Evolutionary conservation across 2,329 filamentous ascomycete genomes (phyloP), one percentile per base, ranked within the genome.

Genomic region (Paecilomyces sp.): DNA sequence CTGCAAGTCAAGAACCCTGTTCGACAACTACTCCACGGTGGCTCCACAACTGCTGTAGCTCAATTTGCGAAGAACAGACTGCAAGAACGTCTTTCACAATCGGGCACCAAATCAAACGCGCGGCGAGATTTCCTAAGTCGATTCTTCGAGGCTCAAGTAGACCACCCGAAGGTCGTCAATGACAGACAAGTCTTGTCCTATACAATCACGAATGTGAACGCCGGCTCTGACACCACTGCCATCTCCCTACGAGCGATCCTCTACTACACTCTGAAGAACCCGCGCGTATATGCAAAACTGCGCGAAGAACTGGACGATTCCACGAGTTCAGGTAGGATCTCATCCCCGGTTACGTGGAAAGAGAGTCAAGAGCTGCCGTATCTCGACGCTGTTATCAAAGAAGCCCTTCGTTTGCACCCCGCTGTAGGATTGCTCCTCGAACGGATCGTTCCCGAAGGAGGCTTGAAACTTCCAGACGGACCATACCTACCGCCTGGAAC

Each of bases 281-380:
- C 67, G 0, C 28, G 52, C 1, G 65, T 64, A 4, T 57, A 60
- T 22, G 65, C 84, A 81, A 59, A 82, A 68, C 8, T 73, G n/a
- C 7, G 69, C 63, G 7, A 86, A 73, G 41, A 83, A 63, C 18
- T 74, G 58, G 41, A 78, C 71, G 63, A 83, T 82, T 63, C 77
- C 6, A 60, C 62, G 3, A 15, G 58, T 24, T 61, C 58, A 57
- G 54, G 58, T 4, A 59, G 52, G 7, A 22, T 62, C 0, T 66
- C 66, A 1, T 25, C 51, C 24, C 28, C 28, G 11, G 61, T 70
- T 8, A 64, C 65, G 0, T 71, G 64, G 63, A 68, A 66, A 25
- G 62, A 71, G 52, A 65, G 63, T n/a, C 66, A 68, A 33, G 63
- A 64, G 13, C 63, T 71, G 6, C 67, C 67, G 1, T 71, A 70